Base-by-base conservation (phyloP, 305 asterid genomes). In the Solanum hybrid region DNA sequence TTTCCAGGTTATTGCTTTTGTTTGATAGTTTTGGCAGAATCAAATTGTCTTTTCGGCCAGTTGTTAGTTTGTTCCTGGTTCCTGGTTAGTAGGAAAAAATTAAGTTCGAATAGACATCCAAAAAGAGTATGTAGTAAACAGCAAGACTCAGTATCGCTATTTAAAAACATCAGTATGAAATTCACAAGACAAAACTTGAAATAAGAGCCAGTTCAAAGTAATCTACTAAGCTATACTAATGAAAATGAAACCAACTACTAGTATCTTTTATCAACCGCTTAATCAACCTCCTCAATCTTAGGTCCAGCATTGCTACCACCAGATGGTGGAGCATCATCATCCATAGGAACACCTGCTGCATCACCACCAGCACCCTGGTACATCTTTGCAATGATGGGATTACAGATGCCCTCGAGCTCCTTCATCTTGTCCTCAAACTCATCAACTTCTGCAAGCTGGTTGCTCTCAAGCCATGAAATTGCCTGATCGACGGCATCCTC, bases 341-440 rank as follows among this genome's bases (percentile, higher is more conserved):
- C 93, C 91, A 79, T 88, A 41, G 83, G 17, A 2, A 80, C 90
- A 17, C 90, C 92, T 36, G 90, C 93, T 36, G 90, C 86, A n/a
- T 82, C 92, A 32, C 90, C 90, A 36, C 91, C 94, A 7, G 82
- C 87, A 5, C 92, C 93, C 51, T 92, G 92, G 88, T 92, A 92
- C 93, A 92, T 92, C 90, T 90, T 91, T 0, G 94, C 94, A 13
- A 92, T 91, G n/a, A 91, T 89, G 26, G 94, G 94, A 79, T 92
- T 92, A 90, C 94, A 92, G 12, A 91, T 87, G 90, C 91, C 41
- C 92, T 92, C 93, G 4, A 92, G 91, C 93, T 92, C 94, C 91
- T 92, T 92, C 94, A 92, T 92, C 88, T 92, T 92, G 81, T 92
- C 93, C 79, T 92, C 93, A 29, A 92, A 92, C 90, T 92, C 94